Evolutionary conservation across 2,329 filamentous ascomycete species (phyloP).

Genomic region (Hypoxylon sp.): DNA sequence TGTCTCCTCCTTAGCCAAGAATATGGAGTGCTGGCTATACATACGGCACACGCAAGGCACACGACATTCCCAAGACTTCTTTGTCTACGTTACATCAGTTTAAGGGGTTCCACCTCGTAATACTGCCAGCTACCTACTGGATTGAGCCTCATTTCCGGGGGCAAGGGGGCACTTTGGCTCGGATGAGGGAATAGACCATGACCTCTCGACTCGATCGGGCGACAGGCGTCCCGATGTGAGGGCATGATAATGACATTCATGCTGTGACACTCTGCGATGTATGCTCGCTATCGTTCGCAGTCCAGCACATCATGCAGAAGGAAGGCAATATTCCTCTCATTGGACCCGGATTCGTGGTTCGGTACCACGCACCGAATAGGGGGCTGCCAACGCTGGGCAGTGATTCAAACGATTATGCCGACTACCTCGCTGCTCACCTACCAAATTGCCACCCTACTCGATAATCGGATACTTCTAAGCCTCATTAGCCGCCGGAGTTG

Average conservation of each 20-base stretch:
- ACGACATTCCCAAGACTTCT: constrained; percentile 19
- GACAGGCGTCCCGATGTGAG: constrained; percentile 3
- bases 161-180: constrained; percentile 16
- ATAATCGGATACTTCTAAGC: constrained; percentile 26
- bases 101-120: constrained; percentile 8
- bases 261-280: constrained; percentile 6
- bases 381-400: constrained; percentile 15
- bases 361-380: constrained; percentile 12
- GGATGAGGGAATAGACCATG: constrained; percentile 27
- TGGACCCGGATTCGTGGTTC: constrained; percentile 17
- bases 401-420: constrained; percentile 21
- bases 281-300: background rate
- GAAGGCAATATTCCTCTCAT: constrained; percentile 19
- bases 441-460: constrained; percentile 9
- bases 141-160: constrained; percentile 34
- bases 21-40: background rate
- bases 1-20: background rate
- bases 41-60: background rate
- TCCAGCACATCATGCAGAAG: background rate
- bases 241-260: constrained; percentile 10
- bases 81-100: constrained; percentile 11
- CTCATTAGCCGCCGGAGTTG: constrained; percentile 27
- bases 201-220: constrained; percentile 10
- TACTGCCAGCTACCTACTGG: constrained; percentile 24
- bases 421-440: constrained; percentile 5